These are phyloP conservation scores for Pythium apleroticum DNA, from an alignment of 352 stramenopile species.

Conservation along the genomic window DNA sequence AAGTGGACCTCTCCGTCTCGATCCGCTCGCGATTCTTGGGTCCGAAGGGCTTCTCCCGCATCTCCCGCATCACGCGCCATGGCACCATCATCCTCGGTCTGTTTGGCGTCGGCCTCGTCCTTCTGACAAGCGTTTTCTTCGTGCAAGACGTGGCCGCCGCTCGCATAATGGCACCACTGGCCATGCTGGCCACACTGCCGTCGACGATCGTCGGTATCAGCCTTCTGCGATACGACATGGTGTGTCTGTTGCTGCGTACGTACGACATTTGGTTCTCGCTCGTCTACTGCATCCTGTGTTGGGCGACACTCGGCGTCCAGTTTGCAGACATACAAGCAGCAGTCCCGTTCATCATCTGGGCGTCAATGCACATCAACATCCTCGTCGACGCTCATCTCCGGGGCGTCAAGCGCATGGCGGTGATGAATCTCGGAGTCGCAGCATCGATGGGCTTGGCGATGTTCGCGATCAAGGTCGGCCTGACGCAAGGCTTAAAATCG, in stretches of 20 bases:
- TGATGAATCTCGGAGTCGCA: neutral
- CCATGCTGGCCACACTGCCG: neutral
- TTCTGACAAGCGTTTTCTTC: neutral
- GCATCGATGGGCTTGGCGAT: neutral
- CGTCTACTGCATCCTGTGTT: neutral
- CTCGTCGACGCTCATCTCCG: neutral
- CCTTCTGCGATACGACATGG: slow-evolving; percentile 14
- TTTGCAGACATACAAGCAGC: neutral
- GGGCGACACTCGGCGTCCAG: neutral
- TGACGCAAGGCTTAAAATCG: neutral
- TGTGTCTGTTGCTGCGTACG: slow-evolving; percentile 6
- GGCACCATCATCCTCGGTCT: neutral
- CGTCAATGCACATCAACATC: neutral
- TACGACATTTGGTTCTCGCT: slow-evolving; percentile 22
- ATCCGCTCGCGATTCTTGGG: neutral
- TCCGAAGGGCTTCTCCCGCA: neutral
- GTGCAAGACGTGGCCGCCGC: neutral
- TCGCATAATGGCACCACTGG: neutral
- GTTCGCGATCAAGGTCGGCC: neutral
- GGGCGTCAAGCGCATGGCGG: neutral
- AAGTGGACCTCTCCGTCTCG: neutral
- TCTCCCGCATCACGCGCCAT: neutral
- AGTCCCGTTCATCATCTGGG: neutral
- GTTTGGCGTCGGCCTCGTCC: neutral
- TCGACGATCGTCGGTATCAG: slow-evolving; percentile 2